Evolutionary conservation across 1,139 yeast species (phyloP).

Genomic region (Geotrichum restrictum): DNA sequence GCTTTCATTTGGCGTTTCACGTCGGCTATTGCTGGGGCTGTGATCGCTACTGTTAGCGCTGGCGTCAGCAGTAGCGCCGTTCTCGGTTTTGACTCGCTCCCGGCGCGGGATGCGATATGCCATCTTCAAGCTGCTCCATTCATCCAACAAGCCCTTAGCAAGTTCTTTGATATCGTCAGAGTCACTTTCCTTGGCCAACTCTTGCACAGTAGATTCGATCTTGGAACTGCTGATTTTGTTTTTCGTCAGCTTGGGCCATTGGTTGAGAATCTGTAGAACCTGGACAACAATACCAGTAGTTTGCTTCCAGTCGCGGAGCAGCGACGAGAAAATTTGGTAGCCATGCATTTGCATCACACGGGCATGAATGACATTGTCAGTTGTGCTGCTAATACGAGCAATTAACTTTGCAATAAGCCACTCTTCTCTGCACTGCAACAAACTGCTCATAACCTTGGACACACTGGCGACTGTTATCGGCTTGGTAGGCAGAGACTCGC

Average conservation of each 20-base stretch:
- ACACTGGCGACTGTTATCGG: constrained; percentile 53
- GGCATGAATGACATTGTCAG: constrained; percentile 52
- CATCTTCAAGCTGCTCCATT: constrained; percentile 74
- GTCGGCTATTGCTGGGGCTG: constrained; percentile 12
- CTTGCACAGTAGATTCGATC: constrained; percentile 61
- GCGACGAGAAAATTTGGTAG: constrained; percentile 67
- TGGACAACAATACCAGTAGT: constrained; percentile 39
- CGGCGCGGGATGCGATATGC: constrained; percentile 78
- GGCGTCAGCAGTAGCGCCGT: not conserved
- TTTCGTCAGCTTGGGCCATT: constrained; percentile 79
- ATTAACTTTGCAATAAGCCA: constrained; percentile 63
- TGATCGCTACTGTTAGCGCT: constrained; percentile 2
- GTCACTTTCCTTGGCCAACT: constrained; percentile 40
- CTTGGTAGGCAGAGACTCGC: constrained; percentile 55
- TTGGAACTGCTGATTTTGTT: constrained; percentile 78
- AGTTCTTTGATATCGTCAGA: constrained; percentile 35
- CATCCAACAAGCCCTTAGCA: constrained; percentile 50
- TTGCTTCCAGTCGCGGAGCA: constrained; percentile 46
- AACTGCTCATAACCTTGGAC: constrained; percentile 73
- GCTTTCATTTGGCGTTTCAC: constrained; percentile 3
- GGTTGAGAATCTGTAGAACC: constrained; percentile 55
- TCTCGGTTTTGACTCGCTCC: constrained; percentile 22
- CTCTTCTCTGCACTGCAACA: constrained; percentile 73
- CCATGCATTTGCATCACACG: constrained; percentile 80
- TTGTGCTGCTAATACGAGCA: constrained; percentile 58